These are phyloP conservation scores for Colletotrichum orchidophilum DNA, from an alignment of 2,329 filamentous ascomycete genomes.

Conservation along the genomic window DNA sequence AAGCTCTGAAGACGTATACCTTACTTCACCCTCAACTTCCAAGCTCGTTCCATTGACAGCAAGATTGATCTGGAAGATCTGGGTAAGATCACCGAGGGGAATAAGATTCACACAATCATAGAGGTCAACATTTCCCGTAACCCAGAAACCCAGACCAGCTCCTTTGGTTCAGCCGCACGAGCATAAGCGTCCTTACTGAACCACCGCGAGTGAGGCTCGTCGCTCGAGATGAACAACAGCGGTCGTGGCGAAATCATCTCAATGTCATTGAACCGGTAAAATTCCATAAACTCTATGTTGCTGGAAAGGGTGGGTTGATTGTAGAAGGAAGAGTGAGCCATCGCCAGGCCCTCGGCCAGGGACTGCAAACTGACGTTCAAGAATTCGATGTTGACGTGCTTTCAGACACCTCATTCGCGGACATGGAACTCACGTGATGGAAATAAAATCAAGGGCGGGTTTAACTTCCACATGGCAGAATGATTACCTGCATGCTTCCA, in stretches of 20 bases:
- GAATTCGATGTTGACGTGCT: too few relatives aligned
- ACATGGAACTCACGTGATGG: too few relatives aligned
- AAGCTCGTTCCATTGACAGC: neutral
- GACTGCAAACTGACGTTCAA: too few relatives aligned
- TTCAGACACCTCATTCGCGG: too few relatives aligned
- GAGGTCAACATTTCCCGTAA: conserved; percentile 46
- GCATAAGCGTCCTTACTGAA: conserved; percentile 41
- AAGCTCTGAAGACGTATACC: neutral
- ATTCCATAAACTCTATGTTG: conserved; percentile 45
- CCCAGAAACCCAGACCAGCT: conserved; percentile 44
- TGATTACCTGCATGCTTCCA: too few relatives aligned
- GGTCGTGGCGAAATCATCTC: conserved; percentile 43
- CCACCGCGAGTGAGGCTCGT: conserved; percentile 41
- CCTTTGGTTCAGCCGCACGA: conserved; percentile 46
- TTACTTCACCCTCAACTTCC: neutral
- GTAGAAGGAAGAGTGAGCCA: too few relatives aligned
- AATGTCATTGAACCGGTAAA: conserved; percentile 42
- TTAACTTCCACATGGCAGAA: too few relatives aligned
- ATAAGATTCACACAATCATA: conserved; percentile 48
- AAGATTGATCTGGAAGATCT: conserved; percentile 36
- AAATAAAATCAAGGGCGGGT: too few relatives aligned
- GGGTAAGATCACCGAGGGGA: conserved; percentile 42
- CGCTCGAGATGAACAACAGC: conserved; percentile 40
- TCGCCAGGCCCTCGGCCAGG: too few relatives aligned
- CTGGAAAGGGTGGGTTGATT: conserved; percentile 42